phyloP scores from a whole-genome alignment of 2,329 filamentous ascomycete species.

The Exophiala lecanii-corni region DNA sequence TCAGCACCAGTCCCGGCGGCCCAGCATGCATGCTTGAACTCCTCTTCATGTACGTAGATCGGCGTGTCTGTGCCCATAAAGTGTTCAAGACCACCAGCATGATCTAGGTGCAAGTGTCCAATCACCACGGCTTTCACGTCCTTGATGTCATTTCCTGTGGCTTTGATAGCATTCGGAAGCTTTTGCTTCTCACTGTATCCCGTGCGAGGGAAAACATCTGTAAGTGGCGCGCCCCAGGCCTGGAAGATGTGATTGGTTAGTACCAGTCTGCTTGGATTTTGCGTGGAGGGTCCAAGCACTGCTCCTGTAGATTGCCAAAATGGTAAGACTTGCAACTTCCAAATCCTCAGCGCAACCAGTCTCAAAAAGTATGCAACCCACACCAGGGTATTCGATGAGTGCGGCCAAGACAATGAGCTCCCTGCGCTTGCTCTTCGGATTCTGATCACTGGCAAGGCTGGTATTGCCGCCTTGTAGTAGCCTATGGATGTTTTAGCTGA shows the following conservation, averaged over 20 bases:
- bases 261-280: no score
- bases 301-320: no score
- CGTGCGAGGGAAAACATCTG: slow-evolving; percentile 38
- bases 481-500: no score
- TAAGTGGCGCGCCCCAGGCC: slow-evolving; percentile 34
- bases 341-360: slow-evolving; percentile 43
- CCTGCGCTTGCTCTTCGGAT: slow-evolving; percentile 40
- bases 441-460: slow-evolving; percentile 32
- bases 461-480: slow-evolving; percentile 40
- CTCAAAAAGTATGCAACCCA: slow-evolving; percentile 44
- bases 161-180: slow-evolving; percentile 34
- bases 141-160: slow-evolving; percentile 39
- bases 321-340: slow-evolving; percentile 13
- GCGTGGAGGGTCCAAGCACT: no score
- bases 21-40: slow-evolving; percentile 45
- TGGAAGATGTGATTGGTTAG: no score
- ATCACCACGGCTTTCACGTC: slow-evolving; percentile 46
- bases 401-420: slow-evolving; percentile 39
- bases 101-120: slow-evolving; percentile 47
- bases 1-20: slow-evolving; percentile 40
- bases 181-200: slow-evolving; percentile 32
- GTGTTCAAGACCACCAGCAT: slow-evolving; percentile 45
- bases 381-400: slow-evolving; percentile 42
- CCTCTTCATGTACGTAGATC: slow-evolving; percentile 46
- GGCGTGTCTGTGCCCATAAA: slow-evolving; percentile 41